Evolutionary conservation across 495 filamentous ascomycete species (phyloP), one percentile per base, ranked within the genome.

Genomic region (Penicillium diatomitis): DNA sequence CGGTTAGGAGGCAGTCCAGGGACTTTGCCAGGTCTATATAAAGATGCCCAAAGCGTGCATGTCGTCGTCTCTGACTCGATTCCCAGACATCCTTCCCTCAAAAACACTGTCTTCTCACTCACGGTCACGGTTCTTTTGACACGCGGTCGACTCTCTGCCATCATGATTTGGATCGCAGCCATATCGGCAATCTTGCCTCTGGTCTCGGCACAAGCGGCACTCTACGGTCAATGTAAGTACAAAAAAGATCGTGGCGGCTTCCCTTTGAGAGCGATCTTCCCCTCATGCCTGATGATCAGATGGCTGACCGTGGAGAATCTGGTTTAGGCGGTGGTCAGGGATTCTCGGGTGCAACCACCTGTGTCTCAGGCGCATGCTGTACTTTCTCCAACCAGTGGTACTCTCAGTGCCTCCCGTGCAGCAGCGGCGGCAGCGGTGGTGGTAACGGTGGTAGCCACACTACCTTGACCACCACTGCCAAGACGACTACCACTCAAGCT

Each of bases 151-250:
- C 28, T 27, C 6, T 20, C 43, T 12, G 30, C 36, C 43, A 45
- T 2, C 4, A 45, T 45, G 43, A 45, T 34, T 5, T 20, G 43
- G 43, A n/a, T 45, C 36, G 43, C 43, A 34, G 28, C 6, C 43
- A 11, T 45, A 33, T 34, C 10, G 32, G 20, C 36, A 4, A 33
- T 45, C 11, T 20, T 45, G 32, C 43, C 43, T 6, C 3, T 45
- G 8, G 43, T 45, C n/a, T n/a, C 43, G 28, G 43, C 32, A 11
- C 43, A 45, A 36, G 43, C 43, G 28, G 43, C 43, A 36, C 43
- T 45, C 10, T 45, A 27, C n/a, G 43, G 43, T 8, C 43, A 45
- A 20, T 45, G 43, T 45, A 35, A 45, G 43, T 45, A 5, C 7
- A 10, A 10, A 6, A 6, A 36, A 10, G 34, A 36, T 6, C 1